These are phyloP conservation scores for Hymenoscyphus repandus DNA, from an alignment of 2,329 filamentous ascomycete genomes.

Conservation along the genomic window DNA sequence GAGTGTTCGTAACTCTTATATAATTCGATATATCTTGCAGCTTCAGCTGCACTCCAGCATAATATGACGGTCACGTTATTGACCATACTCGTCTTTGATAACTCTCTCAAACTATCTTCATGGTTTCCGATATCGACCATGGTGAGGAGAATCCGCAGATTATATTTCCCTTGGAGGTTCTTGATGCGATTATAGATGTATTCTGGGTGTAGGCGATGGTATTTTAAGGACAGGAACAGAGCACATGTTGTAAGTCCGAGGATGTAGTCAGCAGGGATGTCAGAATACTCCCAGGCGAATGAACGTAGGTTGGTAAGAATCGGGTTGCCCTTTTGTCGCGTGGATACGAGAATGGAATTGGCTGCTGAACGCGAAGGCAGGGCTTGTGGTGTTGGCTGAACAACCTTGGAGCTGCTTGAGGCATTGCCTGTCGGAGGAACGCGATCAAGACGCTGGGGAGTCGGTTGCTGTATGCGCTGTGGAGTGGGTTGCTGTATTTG, in stretches of 20 bases:
- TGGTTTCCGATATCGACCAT: conserved; percentile 97
- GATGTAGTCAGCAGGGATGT: conserved; percentile 92
- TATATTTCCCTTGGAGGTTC: conserved; percentile 77
- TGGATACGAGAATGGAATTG: conserved; percentile 82
- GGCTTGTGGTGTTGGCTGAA: conserved; percentile 87
- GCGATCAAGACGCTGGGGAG: conserved; percentile 51
- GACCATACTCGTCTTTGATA: conserved; percentile 87
- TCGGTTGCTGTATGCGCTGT: conserved; percentile 39
- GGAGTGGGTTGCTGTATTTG: conserved; percentile 34
- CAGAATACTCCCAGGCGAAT: conserved; percentile 92
- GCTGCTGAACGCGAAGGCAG: conserved; percentile 60
- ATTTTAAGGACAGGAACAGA: conserved; percentile 90
- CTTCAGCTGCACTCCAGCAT: conserved; percentile 92
- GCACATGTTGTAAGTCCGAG: conserved; percentile 84
- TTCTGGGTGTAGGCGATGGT: conserved; percentile 93
- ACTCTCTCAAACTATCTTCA: conserved; percentile 80
- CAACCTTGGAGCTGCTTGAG: conserved; percentile 49
- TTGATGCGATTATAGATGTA: conserved; percentile 95
- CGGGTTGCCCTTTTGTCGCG: conserved; percentile 91
- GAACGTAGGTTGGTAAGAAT: conserved; percentile 77
- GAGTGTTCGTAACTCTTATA: conserved; percentile 95
- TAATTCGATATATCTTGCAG: conserved; percentile 86
- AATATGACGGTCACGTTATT: conserved; percentile 90
- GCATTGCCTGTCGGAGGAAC: conserved; percentile 31
- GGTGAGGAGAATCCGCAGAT: conserved; percentile 75